These are phyloP conservation scores for Gymnopus androsaceus DNA, from an alignment of 1,284 basidiomycete species.

Conservation along the genomic window DNA sequence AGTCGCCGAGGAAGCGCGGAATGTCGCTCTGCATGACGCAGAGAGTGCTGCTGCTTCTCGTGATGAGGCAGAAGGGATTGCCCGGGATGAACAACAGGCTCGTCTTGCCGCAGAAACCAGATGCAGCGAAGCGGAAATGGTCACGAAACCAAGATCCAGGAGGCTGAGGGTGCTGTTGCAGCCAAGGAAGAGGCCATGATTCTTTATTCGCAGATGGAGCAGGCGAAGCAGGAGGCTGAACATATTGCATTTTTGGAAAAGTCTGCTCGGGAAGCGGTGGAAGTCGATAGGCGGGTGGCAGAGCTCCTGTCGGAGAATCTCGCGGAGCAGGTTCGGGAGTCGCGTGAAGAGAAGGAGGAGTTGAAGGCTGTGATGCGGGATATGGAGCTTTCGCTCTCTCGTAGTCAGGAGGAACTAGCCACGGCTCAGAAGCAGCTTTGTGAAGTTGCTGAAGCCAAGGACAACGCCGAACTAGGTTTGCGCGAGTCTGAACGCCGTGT, in stretches of 20 bases:
- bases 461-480: neutral
- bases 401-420: neutral
- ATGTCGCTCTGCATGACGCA: neutral
- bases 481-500: slow-evolving; percentile 5
- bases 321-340: neutral
- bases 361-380: neutral
- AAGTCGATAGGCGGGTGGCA: neutral
- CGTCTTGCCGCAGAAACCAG: neutral
- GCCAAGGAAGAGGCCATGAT: neutral
- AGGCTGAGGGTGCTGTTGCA: neutral
- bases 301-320: neutral
- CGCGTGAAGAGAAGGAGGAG: neutral
- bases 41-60: neutral
- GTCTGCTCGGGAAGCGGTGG: neutral
- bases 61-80: neutral
- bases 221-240: neutral
- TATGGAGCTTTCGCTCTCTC: neutral
- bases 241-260: neutral
- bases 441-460: neutral
- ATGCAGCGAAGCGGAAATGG: neutral
- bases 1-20: neutral
- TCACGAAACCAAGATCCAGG: neutral
- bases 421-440: neutral
- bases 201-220: neutral
- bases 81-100: neutral